Base-by-base conservation (phyloP, 306 rosid species). In the Alnus rubra region DNA sequence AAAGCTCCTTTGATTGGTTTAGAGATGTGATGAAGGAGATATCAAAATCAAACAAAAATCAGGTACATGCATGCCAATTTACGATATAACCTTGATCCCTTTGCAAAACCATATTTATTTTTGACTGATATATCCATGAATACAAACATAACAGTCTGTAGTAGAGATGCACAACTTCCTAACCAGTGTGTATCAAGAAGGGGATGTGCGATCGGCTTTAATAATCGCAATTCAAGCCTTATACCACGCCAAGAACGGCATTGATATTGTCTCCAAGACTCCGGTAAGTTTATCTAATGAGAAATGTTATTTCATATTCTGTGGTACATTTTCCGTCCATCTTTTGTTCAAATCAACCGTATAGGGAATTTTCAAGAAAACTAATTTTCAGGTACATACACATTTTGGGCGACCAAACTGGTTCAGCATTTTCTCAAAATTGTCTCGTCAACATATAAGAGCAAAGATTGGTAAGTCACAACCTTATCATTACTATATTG, bases 1-100 rank as follows among this genome's bases (percentile, higher is more conserved):
- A 90, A 83, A 88, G 90, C 87, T 92, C 98, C 69, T 92, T 94
- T 83, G 97, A 89, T 53, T 94, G 98, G 98, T 94, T 92, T 79
- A 82, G 94, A 89, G 97, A 92, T 83, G 78, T 77, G 82, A 86
- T 90, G 84, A 89, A 90, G 74, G 96, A 89, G 74, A 76, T 89
- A 69, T 82, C 93, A 67, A 73, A 60, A 53, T 83, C 96, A 56
- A 80, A 81, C 78, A 82, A 84, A 69, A 87, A 84, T 7, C 89
- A 92, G 94, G 97, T 92, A 87, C 65, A 52, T 71, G 74, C 73
- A 37, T 72, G 60, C 75, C 44, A 64, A 62, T 16, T 8, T 59
- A 2, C 74, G 35, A 65, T 55, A 74, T 23, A 23, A 23, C 28
- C 0, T 23, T 23, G 28, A 23, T 23, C 28, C 28, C 28, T 23